Evolutionary conservation across 129 eudicot species (phyloP).

Genomic region (Lactuca saligna): DNA sequence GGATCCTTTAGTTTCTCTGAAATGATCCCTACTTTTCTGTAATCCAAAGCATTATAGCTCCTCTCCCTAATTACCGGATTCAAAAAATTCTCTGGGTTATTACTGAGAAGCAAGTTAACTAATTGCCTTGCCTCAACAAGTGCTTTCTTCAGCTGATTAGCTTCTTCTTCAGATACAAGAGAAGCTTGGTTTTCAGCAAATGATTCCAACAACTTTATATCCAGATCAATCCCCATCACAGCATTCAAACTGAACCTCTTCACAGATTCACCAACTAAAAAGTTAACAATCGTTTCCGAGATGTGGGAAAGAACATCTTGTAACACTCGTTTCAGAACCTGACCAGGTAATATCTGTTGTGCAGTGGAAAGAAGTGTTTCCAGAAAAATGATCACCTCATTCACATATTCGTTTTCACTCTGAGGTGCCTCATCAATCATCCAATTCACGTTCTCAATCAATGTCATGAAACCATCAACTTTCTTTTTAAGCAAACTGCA

Average conservation of each 20-base stretch:
- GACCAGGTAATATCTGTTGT: slow-evolving; percentile 83
- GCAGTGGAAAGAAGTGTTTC: slow-evolving; percentile 96
- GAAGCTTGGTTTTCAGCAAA: slow-evolving; percentile 94
- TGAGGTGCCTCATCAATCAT: slow-evolving; percentile 87
- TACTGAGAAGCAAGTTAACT: slow-evolving; percentile 83
- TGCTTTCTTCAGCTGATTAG: slow-evolving; percentile 62
- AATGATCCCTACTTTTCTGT: slow-evolving; percentile 74
- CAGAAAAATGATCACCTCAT: slow-evolving; percentile 87
- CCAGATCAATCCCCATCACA: slow-evolving; percentile 87
- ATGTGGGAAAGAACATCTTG: slow-evolving; percentile 89
- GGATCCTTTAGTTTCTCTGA: slow-evolving; percentile 95
- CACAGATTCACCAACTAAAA: slow-evolving; percentile 77
- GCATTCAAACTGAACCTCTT: slow-evolving; percentile 85
- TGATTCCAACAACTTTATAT: slow-evolving; percentile 71
- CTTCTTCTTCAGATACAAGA: slow-evolving; percentile 70
- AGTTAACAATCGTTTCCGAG: slow-evolving; percentile 76
- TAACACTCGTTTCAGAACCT: slow-evolving; percentile 81
- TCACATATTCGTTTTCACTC: slow-evolving; percentile 84
- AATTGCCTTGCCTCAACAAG: slow-evolving; percentile 86
- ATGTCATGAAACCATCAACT: slow-evolving; percentile 82
- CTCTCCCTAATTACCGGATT: slow-evolving; percentile 96
- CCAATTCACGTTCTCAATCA: slow-evolving; percentile 96
- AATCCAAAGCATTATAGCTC: slow-evolving; percentile 85
- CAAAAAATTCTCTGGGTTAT: slow-evolving; percentile 87
- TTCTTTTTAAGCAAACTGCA: slow-evolving; percentile 88